Base-by-base conservation (phyloP, 2,329 filamentous ascomycete genomes). In the Fusarium mangiferae region DNA sequence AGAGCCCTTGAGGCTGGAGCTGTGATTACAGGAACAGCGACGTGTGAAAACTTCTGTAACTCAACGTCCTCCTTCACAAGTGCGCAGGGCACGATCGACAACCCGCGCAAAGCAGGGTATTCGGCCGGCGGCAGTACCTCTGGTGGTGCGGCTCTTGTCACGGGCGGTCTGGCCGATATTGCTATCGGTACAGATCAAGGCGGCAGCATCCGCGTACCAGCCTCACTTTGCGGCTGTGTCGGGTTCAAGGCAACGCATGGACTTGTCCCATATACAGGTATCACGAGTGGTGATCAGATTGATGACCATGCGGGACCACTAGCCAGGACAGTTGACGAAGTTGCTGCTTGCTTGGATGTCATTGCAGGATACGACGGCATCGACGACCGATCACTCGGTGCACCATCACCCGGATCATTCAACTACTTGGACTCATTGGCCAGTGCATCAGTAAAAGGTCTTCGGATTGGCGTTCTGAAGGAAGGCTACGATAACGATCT, bases 11-110 rank as follows among this genome's bases (percentile, higher is more conserved):
- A 88, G 22, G 86, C 86, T 5, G 88, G 88, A 0, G 88, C 84
- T 0, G 77, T 84, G 48, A 85, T 90, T 22, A 81, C 13, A 85
- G 88, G 17, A 89, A 87, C 2, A 82, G 86, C 2, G 84, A 68
- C 84, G 0, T 90, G 88, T 65, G 88, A 90, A 68, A 88, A 88
- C 72, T 85, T 86, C 54, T 89, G 86, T 70, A 84, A 85, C 66
- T 85, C 84, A 0, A 85, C 86, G 3, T 82, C 83, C 0, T 86
- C 85, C 0, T 87, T 84, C 67, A 87, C 84, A 0, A 84, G 83
- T 41, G 84, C 84, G 11, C 84, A 84, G 22, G 86, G 87, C 1
- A 78, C 79, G 2, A 81, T 88, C 11, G 81, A 88, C 17, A 88
- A 87, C 49, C 86, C 87, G 0, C 81, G 82, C 36, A 74, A 72